Evolutionary conservation across 768 basidiomycete species (phyloP).

Genomic region (Mycena vulgaris): DNA sequence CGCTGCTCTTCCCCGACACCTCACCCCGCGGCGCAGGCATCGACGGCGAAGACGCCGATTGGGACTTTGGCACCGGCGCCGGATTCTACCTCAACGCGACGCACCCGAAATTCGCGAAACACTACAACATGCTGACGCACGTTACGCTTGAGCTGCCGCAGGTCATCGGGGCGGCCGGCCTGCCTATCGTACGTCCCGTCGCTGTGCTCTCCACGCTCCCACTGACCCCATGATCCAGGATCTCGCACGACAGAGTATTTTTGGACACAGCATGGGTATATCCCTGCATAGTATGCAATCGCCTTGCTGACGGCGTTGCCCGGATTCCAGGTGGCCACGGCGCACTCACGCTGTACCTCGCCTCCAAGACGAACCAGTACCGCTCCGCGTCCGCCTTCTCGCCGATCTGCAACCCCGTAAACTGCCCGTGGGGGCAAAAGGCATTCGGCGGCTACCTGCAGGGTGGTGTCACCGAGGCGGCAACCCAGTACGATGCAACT

Average conservation of each 20-base stretch:
- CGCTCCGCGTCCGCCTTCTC: constrained; percentile 93
- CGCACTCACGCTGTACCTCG: constrained; percentile 91
- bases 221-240: constrained; percentile 66
- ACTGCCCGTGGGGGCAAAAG: constrained; percentile 93
- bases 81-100: constrained; percentile 98
- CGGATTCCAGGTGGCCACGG: constrained; percentile 83
- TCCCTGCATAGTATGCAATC: neutral
- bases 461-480: constrained; percentile 84
- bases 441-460: constrained; percentile 90
- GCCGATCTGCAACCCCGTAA: constrained; percentile 88
- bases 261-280: constrained; percentile 91
- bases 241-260: constrained; percentile 86
- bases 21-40: constrained; percentile 94
- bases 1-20: constrained; percentile 95
- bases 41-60: constrained; percentile 83
- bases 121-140: constrained; percentile 93
- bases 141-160: constrained; percentile 88
- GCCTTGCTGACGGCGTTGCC: neutral
- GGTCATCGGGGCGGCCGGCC: constrained; percentile 77
- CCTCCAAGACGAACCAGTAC: constrained; percentile 79
- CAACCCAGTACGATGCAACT: constrained; percentile 85
- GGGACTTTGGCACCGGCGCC: constrained; percentile 96
- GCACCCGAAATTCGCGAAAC: constrained; percentile 73
- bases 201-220: neutral
- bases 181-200: constrained; percentile 83